A percentile compares a stretch with the other conserved stretches of the same genome.
These are phyloP conservation scores for Mortierella sp. DNA, from an alignment of 371 early-diverging fungal species.

Conservation along the genomic window DNA sequence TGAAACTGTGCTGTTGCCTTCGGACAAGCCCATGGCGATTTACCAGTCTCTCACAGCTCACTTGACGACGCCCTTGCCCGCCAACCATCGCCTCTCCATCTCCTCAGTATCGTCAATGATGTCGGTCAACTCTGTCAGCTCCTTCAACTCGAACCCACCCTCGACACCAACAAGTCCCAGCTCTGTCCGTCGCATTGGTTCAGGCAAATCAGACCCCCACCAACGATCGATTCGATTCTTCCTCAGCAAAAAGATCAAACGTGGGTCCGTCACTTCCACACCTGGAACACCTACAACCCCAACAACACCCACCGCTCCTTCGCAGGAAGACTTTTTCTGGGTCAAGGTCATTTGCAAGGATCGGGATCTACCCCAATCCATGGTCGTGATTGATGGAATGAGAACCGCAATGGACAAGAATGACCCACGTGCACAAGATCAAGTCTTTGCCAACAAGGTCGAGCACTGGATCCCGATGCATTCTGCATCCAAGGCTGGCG, in stretches of 20 bases:
- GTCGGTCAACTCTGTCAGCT: constrained; percentile 42
- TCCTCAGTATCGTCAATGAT: constrained; percentile 58
- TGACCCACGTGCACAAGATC: constrained; percentile 33
- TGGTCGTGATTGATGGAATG: constrained; percentile 45
- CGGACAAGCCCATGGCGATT: constrained; percentile 72
- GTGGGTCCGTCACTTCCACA: constrained; percentile 59
- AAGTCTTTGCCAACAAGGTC: constrained; percentile 35
- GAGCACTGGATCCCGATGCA: constrained; percentile 57
- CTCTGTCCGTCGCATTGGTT: constrained; percentile 37
- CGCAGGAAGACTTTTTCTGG: constrained; percentile 54
- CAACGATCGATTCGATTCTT: constrained; percentile 65
- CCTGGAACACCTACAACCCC: constrained; percentile 41
- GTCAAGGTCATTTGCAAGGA: constrained; percentile 49
- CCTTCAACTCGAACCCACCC: constrained; percentile 17
- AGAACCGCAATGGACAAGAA: constrained; percentile 28
- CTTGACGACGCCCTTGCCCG: constrained; percentile 73
- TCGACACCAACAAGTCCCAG: constrained; percentile 12
- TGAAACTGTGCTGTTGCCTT: constrained; percentile 66
- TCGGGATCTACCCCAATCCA: constrained; percentile 41
- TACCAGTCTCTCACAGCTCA: constrained; percentile 72
- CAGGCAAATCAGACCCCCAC: constrained; percentile 34
- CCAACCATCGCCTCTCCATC: constrained; percentile 55
- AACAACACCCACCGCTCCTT: constrained; percentile 31
- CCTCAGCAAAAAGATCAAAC: constrained; percentile 69
- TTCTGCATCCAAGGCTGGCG: constrained; percentile 44